A percentile compares a stretch with the other conserved stretches of the same genome.
These are phyloP conservation scores for Dioszegia crocea DNA, from an alignment of 768 basidiomycete genomes.

Conservation along the genomic window DNA sequence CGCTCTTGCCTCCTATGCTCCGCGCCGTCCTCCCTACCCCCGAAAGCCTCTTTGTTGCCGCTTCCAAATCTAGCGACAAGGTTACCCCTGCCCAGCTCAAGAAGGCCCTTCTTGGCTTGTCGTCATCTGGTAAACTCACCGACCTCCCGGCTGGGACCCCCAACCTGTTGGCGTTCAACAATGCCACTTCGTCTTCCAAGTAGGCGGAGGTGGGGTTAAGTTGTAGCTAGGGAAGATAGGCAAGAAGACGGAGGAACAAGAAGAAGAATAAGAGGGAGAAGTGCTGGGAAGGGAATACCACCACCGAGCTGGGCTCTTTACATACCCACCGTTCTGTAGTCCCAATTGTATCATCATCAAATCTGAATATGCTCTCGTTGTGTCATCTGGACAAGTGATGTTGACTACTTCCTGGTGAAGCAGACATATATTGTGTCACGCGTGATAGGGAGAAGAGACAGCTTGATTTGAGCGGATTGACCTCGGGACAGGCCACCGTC, in stretches of 20 bases:
- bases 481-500: too few species aligned
- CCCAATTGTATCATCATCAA: too few species aligned
- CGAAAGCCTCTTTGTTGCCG: conserved; percentile 54
- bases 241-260: neutral
- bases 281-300: neutral
- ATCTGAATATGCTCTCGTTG: too few species aligned
- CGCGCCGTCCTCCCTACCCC: conserved; percentile 61
- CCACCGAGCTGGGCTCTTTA: too few species aligned
- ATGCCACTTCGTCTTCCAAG: conserved; percentile 42
- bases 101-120: conserved; percentile 63
- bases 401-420: too few species aligned
- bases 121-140: conserved; percentile 58
- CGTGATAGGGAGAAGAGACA: too few species aligned
- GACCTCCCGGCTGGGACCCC: conserved; percentile 50
- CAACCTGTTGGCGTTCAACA: conserved; percentile 50
- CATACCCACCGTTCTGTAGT: too few species aligned
- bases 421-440: too few species aligned
- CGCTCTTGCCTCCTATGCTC: conserved; percentile 58
- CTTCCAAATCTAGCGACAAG: conserved; percentile 37
- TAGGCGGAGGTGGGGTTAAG: conserved; percentile 4
- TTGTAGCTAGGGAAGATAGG: neutral
- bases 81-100: conserved; percentile 72
- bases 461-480: too few species aligned
- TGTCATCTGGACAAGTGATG: too few species aligned
- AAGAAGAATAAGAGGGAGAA: neutral